Base-by-base conservation (phyloP, 2,329 filamentous ascomycete species). In the Aspergillus melleus region DNA sequence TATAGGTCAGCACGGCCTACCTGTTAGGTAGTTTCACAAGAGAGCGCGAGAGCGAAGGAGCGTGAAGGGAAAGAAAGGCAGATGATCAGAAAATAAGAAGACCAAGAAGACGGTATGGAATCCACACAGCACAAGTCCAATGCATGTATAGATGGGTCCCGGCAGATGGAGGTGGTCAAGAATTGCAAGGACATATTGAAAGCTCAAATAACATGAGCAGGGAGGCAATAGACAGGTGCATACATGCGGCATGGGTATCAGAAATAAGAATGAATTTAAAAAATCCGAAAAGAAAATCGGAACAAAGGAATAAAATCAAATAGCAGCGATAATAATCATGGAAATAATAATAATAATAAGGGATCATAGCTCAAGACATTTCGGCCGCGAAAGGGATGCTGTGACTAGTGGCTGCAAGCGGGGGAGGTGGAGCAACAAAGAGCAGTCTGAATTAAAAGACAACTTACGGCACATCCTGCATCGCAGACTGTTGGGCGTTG, bases 401-500 rank as follows among this genome's bases (percentile, higher is more conserved):
- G 63, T 64, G 65, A 70, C 70, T 68, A 74, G 69, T 71, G 63
- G 62, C 62, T 66, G 64, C 69, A 68, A 69, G 67, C 62, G 66
- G 63, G 60, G 60, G 60, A 64, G 70, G 67, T 71, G 68, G 69
- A 73, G 69, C 55, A 68, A 68, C 64, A 65, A 58, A 73, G 65
- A 62, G 62, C 62, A 71, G 70, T 70, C 70, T 58, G 59, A 65
- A 76, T 74, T 71, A 56, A 72, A 81, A 81, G 76, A 70, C 62
- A 70, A 85, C 83, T 81, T 83, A 86, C 83, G 78, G 79, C 74
- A 79, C 74, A 73, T 85, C 82, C 68, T 80, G 76, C 73, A 78
- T 74, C 66, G 76, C 73, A 79, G 80, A 75, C 75, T 80, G 81
- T 73, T 79, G 79, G 74, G 80, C 68, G 70, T 78, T 77, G 78